A percentile compares a stretch with the other conserved stretches of the same genome.
phyloP scores from a whole-genome alignment of 805 yeast species.

The Starmerella scarabaei region DNA sequence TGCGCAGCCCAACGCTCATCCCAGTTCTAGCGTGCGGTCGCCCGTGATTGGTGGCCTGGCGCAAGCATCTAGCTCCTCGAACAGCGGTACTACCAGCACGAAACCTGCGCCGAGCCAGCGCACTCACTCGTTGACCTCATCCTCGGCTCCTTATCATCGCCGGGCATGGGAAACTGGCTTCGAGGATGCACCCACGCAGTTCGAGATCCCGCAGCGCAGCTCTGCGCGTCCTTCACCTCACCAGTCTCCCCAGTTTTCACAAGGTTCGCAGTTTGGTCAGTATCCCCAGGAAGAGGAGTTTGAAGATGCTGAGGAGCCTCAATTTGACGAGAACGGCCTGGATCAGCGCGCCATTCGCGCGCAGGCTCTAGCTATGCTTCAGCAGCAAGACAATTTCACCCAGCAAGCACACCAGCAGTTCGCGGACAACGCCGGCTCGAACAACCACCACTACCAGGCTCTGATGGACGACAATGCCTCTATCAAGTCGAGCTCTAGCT shows the following conservation, averaged over 20 bases:
- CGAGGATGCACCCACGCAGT: constrained; percentile 6
- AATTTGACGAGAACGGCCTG: background rate
- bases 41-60: no score
- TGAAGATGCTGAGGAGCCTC: no score
- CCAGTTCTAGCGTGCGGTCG: no score
- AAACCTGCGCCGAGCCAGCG: no score
- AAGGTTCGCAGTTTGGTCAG: background rate
- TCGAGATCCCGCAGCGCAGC: constrained; percentile 9
- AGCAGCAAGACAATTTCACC: constrained; percentile 1
- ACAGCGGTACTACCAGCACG: no score
- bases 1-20: background rate
- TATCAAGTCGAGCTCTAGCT: constrained; percentile 16
- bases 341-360: constrained; percentile 6
- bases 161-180: constrained; percentile 11
- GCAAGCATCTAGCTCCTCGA: no score
- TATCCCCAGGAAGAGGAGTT: no score
- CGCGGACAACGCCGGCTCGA: background rate
- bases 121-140: no score
- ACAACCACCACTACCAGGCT: constrained; percentile 11
- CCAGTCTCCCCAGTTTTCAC: background rate
- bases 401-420: background rate
- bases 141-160: constrained; percentile 5
- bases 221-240: constrained; percentile 2
- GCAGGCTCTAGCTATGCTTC: constrained; percentile 10
- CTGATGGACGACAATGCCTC: constrained; percentile 16